Evolutionary conservation across 768 basidiomycete species (phyloP), one percentile per base, ranked within the genome.

Genomic region (Rhodosporidiobolus odoratus): DNA sequence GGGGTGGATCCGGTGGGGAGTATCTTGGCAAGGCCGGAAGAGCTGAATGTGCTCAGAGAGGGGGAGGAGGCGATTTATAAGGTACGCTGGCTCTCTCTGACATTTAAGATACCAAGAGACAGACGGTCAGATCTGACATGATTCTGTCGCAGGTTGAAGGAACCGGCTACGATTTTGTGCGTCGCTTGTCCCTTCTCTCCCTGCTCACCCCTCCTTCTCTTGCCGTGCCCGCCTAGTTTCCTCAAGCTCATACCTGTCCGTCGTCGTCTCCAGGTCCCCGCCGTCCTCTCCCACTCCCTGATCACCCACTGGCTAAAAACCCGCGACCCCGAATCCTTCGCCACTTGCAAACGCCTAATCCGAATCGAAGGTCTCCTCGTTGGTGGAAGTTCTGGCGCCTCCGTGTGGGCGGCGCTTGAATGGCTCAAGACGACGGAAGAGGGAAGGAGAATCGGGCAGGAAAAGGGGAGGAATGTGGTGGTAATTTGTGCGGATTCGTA

Each of bases 1-100:
- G 94, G 86, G 9, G 84, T 92, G 48, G 96, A 99, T 81, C 96
- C 96, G 27, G 91, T 93, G 75, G 95, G 95, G 50, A 96, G 93
- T 75, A 85, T 95, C 66, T 86, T 98, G 38, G 92, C 92, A 0
- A 68, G 83, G 38, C 90, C 92, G 0, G 84, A 86, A 48, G 71
- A 77, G 25, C 81, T 92, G 58, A 92, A 92, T 76, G 78, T 77
- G 54, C 68, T 76, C 19, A 64, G 67, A 2, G 81, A 79, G 30
- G 84, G 81, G 60, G 80, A 79, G 50, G 87, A 84, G 16, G 77
- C 76, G 35, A 80, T 81, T 62, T 98, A 97, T 76, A 78, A 87
- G 60, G 62, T 62, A 38, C 21, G 60, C 7, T 10, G 50, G 17
- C n/a, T 27, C 27, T 16, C 50, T 27, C 17, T 10, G 21, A 1